Base-by-base conservation (phyloP, 2,329 filamentous ascomycete species). In the Endothia cerciana region DNA sequence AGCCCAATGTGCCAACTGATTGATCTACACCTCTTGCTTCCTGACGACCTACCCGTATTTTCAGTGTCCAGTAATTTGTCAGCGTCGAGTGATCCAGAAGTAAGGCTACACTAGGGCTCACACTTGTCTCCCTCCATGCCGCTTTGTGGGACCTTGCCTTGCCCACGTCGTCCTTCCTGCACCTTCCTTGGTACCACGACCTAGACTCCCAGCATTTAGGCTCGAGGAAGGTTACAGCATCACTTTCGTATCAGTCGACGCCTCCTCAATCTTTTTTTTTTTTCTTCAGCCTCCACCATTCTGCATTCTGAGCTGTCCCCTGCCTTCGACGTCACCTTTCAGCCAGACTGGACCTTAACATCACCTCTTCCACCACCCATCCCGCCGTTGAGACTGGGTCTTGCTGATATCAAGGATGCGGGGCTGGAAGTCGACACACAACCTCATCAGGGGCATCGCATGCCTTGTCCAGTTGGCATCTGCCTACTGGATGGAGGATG, bases 401-500 rank as follows among this genome's bases (percentile, higher is more conserved):
- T 22, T 25, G 13, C 45, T 49, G 45, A 22, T 6, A 30, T 2
- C 11, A 17, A 30, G 25, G 22, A 51, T 51, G 25, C 30, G 25
- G 55, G 13, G 33, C n/a, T 58, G n/a, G 30, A 36, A 10, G 8
- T 22, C n/a, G 38, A 28, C 41, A 13, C n/a, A 40, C 36, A 22
- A 17, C 55, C n/a, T 25, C n/a, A 7, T 40, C 10, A 11, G 19
- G 45, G 30, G 22, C 57, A 19, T 64, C 45, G 58, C 64, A 49
- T 58, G 11, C 11, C 49, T 68, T 45, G 71, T 68, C 53, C 70
- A 69, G 40, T 70, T 71, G 8, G 66, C 71, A 2, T 19, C 59
- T 28, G 63, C 67, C 10, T 79, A 74, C 72, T 80, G 78, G 79
- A 77, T 84, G 75, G 81, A 82, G 40, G 74, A 78, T 25, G 76